Base-by-base conservation (phyloP, 371 early-diverging fungal genomes). In the Umbelopsis sp. region DNA sequence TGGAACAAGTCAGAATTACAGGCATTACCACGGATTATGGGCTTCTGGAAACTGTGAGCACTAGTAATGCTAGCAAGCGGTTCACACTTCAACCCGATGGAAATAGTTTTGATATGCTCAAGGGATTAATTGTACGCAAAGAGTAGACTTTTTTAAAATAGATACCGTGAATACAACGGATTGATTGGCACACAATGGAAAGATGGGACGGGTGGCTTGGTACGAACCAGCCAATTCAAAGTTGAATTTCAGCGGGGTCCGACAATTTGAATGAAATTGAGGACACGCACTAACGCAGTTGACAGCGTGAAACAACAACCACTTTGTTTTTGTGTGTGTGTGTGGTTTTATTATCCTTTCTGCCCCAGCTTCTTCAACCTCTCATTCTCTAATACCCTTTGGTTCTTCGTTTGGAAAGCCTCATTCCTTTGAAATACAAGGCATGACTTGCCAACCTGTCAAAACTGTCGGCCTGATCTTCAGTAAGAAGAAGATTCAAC, bases 51-150 rank as follows among this genome's bases (percentile, higher is more conserved):
- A 92, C 93, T 6, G 83, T 89, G 37, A 87, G 85, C 10, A 70
- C 88, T 0, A 82, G 81, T 65, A 82, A 83, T 0, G 77, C 81
- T 8, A 80, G 77, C 3, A 77, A 85, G 35, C 76, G 81, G 18
- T 88, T 86, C 70, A 83, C 87, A 6, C 82, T 98, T 53, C 94
- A 95, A 75, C 98, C 98, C 3, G 97, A 97, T 72, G 97, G 97
- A 11, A 97, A 97, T 74, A 91, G 92, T 29, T 98, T 98, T 76
- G 98, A 98, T 74, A 96, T 97, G 95, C 82, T 97, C 78, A 89
- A 91, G 62, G 95, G 96, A 0, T 76, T 98, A 53, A 92, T 98
- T 68, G 81, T 81, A 22, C 82, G 85, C n/a, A 95, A 96, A 69
- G 63, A 72, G 64, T 78, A 75, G 35, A n/a, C 35, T 35, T 25